These are phyloP conservation scores for Rosa multiflora DNA, from an alignment of 306 rosid genomes.

Conservation along the genomic window DNA sequence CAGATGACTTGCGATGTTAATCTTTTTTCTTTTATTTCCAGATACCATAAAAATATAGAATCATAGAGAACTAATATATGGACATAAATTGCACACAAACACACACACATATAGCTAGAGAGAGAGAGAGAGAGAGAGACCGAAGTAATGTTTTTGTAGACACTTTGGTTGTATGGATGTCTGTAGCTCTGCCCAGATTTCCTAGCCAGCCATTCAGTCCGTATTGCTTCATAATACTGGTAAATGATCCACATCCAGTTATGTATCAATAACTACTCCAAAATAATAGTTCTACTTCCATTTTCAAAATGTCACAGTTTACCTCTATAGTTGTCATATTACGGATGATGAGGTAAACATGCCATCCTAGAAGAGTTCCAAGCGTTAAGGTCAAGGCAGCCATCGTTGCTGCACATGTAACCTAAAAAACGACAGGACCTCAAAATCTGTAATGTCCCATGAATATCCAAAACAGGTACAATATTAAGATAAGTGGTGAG, in stretches of 20 bases:
- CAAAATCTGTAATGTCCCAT: constrained; percentile 1
- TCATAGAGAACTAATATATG: neutral
- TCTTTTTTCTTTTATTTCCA: neutral
- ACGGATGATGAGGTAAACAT: constrained; percentile 68
- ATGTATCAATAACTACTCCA: constrained; percentile 4
- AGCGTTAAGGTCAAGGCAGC: constrained; percentile 54
- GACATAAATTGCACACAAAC: neutral
- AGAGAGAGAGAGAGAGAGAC: constrained; percentile 39
- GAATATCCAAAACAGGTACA: constrained; percentile 15
- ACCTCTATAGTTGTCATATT: constrained; percentile 97
- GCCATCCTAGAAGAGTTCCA: constrained; percentile 77
- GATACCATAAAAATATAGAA: neutral
- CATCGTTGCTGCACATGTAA: constrained; percentile 49
- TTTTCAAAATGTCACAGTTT: constrained; percentile 21
- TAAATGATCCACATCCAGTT: constrained; percentile 20
- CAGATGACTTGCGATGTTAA: neutral
- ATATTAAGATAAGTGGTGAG: neutral
- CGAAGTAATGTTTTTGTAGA: constrained; percentile 68
- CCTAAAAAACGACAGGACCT: constrained; percentile 34
- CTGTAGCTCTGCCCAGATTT: constrained; percentile 80
- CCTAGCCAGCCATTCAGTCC: constrained; percentile 77
- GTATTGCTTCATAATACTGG: constrained; percentile 70
- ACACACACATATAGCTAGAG: neutral
- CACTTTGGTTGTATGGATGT: constrained; percentile 57
- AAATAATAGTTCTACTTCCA: constrained; percentile 13